Evolutionary conservation across 371 early-diverging fungal species (phyloP).

Genomic region (Mortierella sp.): DNA sequence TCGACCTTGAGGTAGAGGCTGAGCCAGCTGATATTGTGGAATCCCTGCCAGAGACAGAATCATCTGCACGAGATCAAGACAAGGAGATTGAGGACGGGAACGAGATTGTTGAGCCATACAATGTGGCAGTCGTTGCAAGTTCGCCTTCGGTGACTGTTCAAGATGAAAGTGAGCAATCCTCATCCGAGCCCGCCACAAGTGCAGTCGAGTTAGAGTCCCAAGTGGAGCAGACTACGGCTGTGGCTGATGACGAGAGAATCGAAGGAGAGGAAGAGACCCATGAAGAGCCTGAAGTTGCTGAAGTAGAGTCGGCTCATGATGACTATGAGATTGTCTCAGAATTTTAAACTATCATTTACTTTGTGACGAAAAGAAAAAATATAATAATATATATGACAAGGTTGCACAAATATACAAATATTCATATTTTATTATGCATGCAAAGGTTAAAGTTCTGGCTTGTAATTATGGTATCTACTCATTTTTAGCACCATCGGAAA

Average conservation of each 20-base stretch:
- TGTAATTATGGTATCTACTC: no score
- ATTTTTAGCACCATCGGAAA: no score
- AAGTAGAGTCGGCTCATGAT: conserved; percentile 24
- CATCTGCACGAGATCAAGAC: background rate
- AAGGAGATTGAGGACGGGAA: conserved; percentile 9
- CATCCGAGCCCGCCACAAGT: background rate
- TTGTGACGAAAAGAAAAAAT: no score
- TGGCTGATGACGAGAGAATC: background rate
- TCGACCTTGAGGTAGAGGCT: conserved; percentile 5
- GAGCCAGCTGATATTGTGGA: conserved; percentile 23
- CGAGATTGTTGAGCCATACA: conserved; percentile 29
- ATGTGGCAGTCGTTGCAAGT: background rate
- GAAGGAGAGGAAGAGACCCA: background rate
- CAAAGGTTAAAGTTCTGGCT: no score
- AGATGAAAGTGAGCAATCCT: background rate
- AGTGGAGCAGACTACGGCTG: background rate
- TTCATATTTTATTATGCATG: no score
- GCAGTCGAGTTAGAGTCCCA: no score
- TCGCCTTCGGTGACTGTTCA: conserved; percentile 27
- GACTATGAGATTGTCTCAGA: conserved; percentile 38
- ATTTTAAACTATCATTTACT: no score
- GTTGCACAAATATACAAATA: no score
- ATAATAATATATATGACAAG: no score
- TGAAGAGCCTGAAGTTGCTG: background rate
- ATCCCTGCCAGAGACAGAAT: conserved; percentile 9